These are phyloP conservation scores for Citrus hindsii DNA, from an alignment of 345 rosid genomes.

Conservation along the genomic window DNA sequence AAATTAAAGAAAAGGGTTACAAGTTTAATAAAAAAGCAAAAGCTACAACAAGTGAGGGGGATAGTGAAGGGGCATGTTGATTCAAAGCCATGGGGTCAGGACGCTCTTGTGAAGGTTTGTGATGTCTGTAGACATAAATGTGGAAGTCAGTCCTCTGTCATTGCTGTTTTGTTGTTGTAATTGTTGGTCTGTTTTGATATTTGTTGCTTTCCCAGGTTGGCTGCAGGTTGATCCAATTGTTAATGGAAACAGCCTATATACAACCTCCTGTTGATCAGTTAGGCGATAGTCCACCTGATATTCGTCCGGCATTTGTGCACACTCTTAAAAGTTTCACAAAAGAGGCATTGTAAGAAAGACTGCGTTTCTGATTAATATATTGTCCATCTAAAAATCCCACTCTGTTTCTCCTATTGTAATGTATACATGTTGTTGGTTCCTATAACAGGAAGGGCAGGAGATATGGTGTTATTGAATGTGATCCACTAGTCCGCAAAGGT, in stretches of 20 bases:
- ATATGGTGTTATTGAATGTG: constrained; percentile 94
- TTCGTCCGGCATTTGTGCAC: constrained; percentile 93
- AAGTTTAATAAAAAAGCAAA: constrained; percentile 62
- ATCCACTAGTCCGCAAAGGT: constrained; percentile 73
- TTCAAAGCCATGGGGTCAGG: constrained; percentile 88
- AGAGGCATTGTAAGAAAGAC: constrained; percentile 58
- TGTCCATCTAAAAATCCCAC: constrained; percentile 1
- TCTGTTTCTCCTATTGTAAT: constrained; percentile 8
- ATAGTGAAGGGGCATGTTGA: constrained; percentile 58
- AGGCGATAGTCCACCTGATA: constrained; percentile 76
- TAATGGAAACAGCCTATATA: constrained; percentile 82
- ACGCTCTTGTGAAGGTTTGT: constrained; percentile 79
- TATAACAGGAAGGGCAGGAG: constrained; percentile 73
- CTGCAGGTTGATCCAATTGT: constrained; percentile 73
- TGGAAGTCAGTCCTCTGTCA: background rate
- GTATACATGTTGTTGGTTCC: constrained; percentile 6
- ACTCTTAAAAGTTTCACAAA: constrained; percentile 48
- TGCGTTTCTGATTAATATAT: constrained; percentile 13
- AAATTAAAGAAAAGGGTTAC: constrained; percentile 59
- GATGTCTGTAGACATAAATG: constrained; percentile 14
- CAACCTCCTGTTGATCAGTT: constrained; percentile 76
- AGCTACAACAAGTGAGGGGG: constrained; percentile 49
- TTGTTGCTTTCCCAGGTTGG: constrained; percentile 65
- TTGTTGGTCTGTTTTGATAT: constrained; percentile 19
- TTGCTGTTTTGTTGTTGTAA: constrained; percentile 5